Conservation (phyloP, 371 early-diverging fungal genomes). For the Massospora cicadina region DNA sequence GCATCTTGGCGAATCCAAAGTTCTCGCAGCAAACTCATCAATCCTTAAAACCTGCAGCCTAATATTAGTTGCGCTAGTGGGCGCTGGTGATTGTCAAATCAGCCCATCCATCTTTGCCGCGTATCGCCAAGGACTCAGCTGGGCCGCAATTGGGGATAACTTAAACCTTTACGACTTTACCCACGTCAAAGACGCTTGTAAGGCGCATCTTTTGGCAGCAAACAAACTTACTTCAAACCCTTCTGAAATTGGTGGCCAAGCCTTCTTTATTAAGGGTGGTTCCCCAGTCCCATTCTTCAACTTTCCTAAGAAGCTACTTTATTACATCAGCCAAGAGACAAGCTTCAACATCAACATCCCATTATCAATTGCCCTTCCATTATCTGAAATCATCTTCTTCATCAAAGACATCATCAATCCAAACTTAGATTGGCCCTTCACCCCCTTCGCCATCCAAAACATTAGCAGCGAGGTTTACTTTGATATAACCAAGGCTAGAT, state of each 20-base stretch:
- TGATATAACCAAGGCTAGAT: conserved; percentile 57
- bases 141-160: conserved; percentile 77
- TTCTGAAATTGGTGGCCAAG: conserved; percentile 23
- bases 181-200: conserved; percentile 80
- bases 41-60: conserved; percentile 57
- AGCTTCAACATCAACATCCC: conserved; percentile 21
- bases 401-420: conserved; percentile 19
- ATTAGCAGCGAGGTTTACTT: conserved; percentile 58
- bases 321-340: conserved; percentile 24
- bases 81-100: conserved; percentile 74
- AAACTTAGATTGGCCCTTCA: conserved; percentile 21
- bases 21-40: conserved; percentile 52
- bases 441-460: conserved; percentile 41
- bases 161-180: conserved; percentile 78
- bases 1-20: conserved; percentile 64
- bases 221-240: conserved; percentile 36
- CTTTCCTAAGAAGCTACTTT: conserved; percentile 39
- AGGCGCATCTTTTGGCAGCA: conserved; percentile 76
- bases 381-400: not conserved
- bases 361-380: not conserved
- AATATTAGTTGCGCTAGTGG: conserved; percentile 84
- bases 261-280: conserved; percentile 82
- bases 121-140: conserved; percentile 44
- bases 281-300: conserved; percentile 85
- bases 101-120: conserved; percentile 59